A percentile compares a stretch with the other conserved stretches of the same genome.
Evolutionary conservation across 345 rosid genomes (phyloP).

Genomic region (Salix suchowensis): DNA sequence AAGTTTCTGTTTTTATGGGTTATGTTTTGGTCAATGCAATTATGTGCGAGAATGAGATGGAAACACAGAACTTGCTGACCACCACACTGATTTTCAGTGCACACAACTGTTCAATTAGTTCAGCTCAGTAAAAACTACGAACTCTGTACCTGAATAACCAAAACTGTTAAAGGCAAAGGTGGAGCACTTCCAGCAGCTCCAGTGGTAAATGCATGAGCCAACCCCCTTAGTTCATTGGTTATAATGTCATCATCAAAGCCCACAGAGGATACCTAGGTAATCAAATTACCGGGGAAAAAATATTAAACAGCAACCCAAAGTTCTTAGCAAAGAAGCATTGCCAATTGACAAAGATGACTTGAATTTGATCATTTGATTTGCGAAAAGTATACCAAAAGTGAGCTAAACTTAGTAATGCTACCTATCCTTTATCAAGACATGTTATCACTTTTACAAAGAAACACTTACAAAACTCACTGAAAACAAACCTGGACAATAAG

Average conservation of each 20-base stretch:
- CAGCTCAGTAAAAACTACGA: neutral
- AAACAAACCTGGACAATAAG: conserved; percentile 82
- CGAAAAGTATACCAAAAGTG: neutral
- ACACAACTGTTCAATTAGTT: neutral
- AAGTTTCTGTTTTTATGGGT: neutral
- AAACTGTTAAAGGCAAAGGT: conserved; percentile 66
- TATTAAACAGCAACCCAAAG: neutral
- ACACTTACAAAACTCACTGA: neutral
- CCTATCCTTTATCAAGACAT: neutral
- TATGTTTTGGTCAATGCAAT: neutral
- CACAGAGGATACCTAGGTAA: conserved; percentile 47
- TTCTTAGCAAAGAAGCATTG: neutral
- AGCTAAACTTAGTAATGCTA: neutral
- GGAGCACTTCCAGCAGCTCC: conserved; percentile 67
- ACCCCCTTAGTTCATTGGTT: conserved; percentile 54
- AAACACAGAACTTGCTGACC: too few species aligned
- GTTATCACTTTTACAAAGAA: neutral
- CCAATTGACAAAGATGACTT: conserved; percentile 6
- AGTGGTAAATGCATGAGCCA: conserved; percentile 59
- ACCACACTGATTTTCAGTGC: neutral
- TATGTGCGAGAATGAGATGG: neutral
- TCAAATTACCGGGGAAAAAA: neutral
- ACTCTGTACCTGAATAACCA: conserved; percentile 73
- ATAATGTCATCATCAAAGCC: conserved; percentile 48
- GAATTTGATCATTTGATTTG: neutral